Evolutionary conservation across 2,329 filamentous ascomycete species (phyloP).

Genomic region (Lecanicillium sp.): DNA sequence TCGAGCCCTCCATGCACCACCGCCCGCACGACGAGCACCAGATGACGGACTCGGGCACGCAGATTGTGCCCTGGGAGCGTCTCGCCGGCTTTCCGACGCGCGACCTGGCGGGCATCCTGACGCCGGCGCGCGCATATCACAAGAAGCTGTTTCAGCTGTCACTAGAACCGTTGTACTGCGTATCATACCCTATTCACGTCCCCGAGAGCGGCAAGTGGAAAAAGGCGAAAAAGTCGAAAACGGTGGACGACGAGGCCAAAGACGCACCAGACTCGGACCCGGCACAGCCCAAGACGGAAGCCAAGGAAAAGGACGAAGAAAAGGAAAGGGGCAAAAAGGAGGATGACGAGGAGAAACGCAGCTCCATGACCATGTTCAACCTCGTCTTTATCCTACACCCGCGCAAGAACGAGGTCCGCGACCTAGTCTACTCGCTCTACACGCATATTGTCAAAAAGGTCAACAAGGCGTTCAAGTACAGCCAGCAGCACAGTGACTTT

Average conservation of each 20-base stretch:
- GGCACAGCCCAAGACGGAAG: slow-evolving; percentile 12
- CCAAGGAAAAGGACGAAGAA: slow-evolving; percentile 20
- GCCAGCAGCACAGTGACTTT: slow-evolving; percentile 83
- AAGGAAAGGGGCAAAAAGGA: slow-evolving; percentile 30
- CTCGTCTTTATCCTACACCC: slow-evolving; percentile 87
- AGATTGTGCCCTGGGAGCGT: slow-evolving; percentile 61
- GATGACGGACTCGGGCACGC: slow-evolving; percentile 46
- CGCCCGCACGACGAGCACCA: slow-evolving; percentile 48
- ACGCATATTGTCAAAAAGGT: slow-evolving; percentile 86
- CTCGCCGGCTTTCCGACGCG: slow-evolving; percentile 68
- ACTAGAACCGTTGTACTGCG: slow-evolving; percentile 69
- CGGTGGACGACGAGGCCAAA: slow-evolving; percentile 20
- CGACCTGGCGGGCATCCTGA: slow-evolving; percentile 72
- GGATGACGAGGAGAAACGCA: slow-evolving; percentile 52
- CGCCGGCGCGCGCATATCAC: slow-evolving; percentile 67
- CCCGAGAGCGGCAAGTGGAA: slow-evolving; percentile 74
- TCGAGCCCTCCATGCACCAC: slow-evolving; percentile 36
- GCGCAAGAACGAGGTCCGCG: slow-evolving; percentile 66
- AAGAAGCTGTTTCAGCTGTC: slow-evolving; percentile 77
- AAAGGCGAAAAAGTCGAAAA: slow-evolving; percentile 41
- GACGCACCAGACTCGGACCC: slow-evolving; percentile 21
- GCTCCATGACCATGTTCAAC: slow-evolving; percentile 94
- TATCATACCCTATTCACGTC: slow-evolving; percentile 79
- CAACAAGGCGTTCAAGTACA: slow-evolving; percentile 86
- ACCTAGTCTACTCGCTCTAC: slow-evolving; percentile 70